Evolutionary conservation across 2,329 filamentous ascomycete genomes (phyloP).

Genomic region (Trichoderma sp.): DNA sequence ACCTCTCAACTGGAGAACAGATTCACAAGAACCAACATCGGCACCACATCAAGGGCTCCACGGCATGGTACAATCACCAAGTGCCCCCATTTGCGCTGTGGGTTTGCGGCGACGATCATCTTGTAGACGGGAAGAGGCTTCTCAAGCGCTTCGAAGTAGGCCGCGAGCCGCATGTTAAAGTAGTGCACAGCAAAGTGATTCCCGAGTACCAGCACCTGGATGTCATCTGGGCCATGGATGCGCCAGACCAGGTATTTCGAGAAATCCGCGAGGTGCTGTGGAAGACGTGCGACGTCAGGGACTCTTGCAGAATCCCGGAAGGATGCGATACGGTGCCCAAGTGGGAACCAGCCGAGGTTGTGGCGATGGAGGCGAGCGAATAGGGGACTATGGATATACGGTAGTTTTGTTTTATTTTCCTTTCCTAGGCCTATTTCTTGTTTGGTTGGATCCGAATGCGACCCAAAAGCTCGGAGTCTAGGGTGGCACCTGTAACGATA

Average conservation of each 20-base stretch:
- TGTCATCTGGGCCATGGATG: constrained; percentile 93
- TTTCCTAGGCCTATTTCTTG: background rate
- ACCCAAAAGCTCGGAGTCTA: background rate
- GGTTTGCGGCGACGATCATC: constrained; percentile 78
- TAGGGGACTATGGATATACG: constrained; percentile 24
- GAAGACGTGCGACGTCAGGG: constrained; percentile 65
- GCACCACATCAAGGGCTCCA: constrained; percentile 48
- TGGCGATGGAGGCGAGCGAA: constrained; percentile 25
- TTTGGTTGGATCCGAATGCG: background rate
- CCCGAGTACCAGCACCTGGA: constrained; percentile 92
- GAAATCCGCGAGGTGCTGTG: constrained; percentile 83
- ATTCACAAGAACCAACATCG: background rate
- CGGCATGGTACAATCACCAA: constrained; percentile 79
- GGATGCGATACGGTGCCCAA: constrained; percentile 58
- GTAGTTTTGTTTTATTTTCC: background rate
- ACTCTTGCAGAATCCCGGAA: constrained; percentile 62
- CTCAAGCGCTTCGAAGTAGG: constrained; percentile 73
- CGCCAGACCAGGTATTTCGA: constrained; percentile 75
- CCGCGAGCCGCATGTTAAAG: constrained; percentile 75
- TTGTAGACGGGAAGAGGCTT: constrained; percentile 79
- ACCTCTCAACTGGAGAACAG: background rate
- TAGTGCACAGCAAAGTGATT: constrained; percentile 82
- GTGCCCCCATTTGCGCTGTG: constrained; percentile 85
- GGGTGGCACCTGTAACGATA: background rate
- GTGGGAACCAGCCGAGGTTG: constrained; percentile 36